Evolutionary conservation across 208 protist species (phyloP).

Genomic region (Leptomonas pyrrhocoris): DNA sequence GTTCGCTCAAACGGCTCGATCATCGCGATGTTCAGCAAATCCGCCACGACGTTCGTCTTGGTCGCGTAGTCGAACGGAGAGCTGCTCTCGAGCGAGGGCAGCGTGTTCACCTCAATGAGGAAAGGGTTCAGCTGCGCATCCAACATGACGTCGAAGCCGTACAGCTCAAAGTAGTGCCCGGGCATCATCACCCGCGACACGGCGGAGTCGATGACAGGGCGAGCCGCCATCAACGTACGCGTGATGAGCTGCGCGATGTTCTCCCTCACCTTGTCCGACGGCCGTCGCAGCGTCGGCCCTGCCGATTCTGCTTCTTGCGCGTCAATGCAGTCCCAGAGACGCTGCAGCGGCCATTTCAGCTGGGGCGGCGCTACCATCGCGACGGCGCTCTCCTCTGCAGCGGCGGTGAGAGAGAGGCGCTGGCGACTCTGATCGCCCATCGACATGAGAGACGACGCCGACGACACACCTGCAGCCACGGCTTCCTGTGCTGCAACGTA

Average conservation of each 20-base stretch:
- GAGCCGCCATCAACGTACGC: conserved; percentile 69
- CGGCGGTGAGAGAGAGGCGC: neutral
- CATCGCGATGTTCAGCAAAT: conserved; percentile 87
- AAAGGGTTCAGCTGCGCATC: conserved; percentile 70
- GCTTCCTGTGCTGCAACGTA: conserved; percentile 31
- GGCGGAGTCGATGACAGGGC: conserved; percentile 38
- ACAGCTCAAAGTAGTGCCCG: conserved; percentile 88
- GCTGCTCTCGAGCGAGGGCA: conserved; percentile 90
- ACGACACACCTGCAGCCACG: neutral
- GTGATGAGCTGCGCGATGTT: conserved; percentile 75
- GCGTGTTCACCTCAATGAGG: conserved; percentile 92
- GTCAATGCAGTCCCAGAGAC: conserved; percentile 70
- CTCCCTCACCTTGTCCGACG: conserved; percentile 53
- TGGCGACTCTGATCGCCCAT: neutral
- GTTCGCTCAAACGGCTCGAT: conserved; percentile 77
- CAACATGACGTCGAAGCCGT: conserved; percentile 93
- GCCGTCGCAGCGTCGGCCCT: conserved; percentile 1
- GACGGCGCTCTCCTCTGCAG: neutral
- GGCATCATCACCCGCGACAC: conserved; percentile 28
- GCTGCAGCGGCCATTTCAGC: conserved; percentile 73
- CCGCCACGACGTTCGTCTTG: conserved; percentile 87
- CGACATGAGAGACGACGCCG: neutral
- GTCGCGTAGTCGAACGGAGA: conserved; percentile 86
- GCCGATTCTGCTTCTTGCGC: neutral
- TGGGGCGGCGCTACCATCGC: conserved; percentile 24